These are phyloP conservation scores for Suhomyces coccinellae DNA, from an alignment of 1,139 yeast genomes.

Conservation along the genomic window DNA sequence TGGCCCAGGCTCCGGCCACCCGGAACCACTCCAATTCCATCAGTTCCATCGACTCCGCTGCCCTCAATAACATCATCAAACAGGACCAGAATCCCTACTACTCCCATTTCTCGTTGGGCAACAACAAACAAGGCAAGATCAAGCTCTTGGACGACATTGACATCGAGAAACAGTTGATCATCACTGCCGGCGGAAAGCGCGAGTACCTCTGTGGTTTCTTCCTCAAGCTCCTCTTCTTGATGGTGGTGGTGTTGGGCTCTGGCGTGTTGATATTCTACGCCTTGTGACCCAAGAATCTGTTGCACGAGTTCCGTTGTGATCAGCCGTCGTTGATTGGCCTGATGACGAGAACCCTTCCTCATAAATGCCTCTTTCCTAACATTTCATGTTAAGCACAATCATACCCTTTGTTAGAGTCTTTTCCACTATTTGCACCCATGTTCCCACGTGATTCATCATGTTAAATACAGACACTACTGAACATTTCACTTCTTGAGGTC, in stretches of 20 bases:
- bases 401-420: too few species aligned
- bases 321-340: neutral
- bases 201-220: conserved; percentile 37
- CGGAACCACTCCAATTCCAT: conserved; percentile 23
- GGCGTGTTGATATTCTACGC: conserved; percentile 43
- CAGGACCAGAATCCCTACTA: conserved; percentile 16
- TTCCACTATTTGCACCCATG: neutral
- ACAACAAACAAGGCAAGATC: conserved; percentile 16
- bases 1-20: conserved; percentile 7
- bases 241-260: conserved; percentile 33
- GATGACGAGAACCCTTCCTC: too few species aligned
- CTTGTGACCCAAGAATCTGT: conserved; percentile 17
- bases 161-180: conserved; percentile 39
- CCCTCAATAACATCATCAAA: conserved; percentile 15
- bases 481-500: neutral
- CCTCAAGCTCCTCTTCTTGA: conserved; percentile 32
- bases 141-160: conserved; percentile 32
- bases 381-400: too few species aligned
- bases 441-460: neutral
- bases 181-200: conserved; percentile 42
- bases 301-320: too few species aligned
- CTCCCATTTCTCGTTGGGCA: conserved; percentile 4
- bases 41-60: conserved; percentile 17
- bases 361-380: too few species aligned
- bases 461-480: neutral